These are phyloP conservation scores for Evansstolkia leycettana DNA, from an alignment of 495 filamentous ascomycete genomes.

Conservation along the genomic window DNA sequence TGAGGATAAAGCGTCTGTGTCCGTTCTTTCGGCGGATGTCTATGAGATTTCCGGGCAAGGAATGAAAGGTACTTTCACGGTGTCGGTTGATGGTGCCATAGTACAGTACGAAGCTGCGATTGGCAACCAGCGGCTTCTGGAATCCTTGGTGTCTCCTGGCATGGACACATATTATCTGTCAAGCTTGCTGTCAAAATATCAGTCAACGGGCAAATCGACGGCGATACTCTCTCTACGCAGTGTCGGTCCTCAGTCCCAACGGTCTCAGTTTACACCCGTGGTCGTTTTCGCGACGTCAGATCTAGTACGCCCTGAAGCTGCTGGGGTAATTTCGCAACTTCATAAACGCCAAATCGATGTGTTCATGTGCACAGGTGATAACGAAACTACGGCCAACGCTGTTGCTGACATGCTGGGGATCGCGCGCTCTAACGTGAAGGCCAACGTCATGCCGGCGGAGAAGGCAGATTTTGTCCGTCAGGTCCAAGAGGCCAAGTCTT, in stretches of 20 bases:
- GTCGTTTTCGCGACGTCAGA: constrained; percentile 65
- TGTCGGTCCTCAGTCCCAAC: constrained; percentile 12
- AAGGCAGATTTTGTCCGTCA: constrained; percentile 77
- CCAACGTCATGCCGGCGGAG: constrained; percentile 72
- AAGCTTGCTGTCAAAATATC: constrained; percentile 48
- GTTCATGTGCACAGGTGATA: constrained; percentile 90
- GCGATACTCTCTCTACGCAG: constrained; percentile 49
- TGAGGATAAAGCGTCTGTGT: constrained; percentile 17
- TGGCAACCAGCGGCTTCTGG: constrained; percentile 71
- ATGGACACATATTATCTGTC: constrained; percentile 25
- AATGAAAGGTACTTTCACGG: constrained; percentile 54
- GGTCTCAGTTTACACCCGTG: constrained; percentile 35
- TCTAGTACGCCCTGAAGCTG: constrained; percentile 66
- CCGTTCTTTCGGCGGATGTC: constrained; percentile 34
- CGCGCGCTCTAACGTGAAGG: constrained; percentile 61
- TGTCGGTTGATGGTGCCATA: constrained; percentile 12
- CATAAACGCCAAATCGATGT: constrained; percentile 51
- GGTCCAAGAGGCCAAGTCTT: constrained; percentile 42
- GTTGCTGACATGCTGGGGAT: constrained; percentile 74
- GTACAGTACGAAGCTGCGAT: constrained; percentile 53
- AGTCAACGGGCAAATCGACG: constrained; percentile 59
- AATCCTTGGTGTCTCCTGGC: constrained; percentile 15
- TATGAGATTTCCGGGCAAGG: constrained; percentile 76
- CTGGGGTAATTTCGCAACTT: constrained; percentile 53
- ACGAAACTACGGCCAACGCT: constrained; percentile 38